Base-by-base conservation (phyloP, 352 stramenopile species). In the Phytopythium ostracodes region DNA sequence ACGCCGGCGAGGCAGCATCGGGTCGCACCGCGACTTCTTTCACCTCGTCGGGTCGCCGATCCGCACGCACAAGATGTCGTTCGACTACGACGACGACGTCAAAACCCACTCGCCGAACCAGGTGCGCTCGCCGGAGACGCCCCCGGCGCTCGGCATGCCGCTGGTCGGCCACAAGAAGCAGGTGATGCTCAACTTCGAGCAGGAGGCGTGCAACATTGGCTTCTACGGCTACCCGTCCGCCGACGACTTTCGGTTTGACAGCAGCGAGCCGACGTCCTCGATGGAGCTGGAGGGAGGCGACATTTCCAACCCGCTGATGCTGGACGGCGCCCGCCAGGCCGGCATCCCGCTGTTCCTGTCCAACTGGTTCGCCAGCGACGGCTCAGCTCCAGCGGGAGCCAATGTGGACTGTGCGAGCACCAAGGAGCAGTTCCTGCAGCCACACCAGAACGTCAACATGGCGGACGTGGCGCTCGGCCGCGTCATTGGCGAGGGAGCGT, bases 31-130 rank as follows among this genome's bases (percentile, higher is more conserved):
- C 62, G 57, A 71, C 52, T 93, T 93, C 65, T 91, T 89, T 60
- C 76, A 84, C 58, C 66, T 89, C 9, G 91, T 80, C 56, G 84
- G 84, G n/a, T 93, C 84, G 50, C 84, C 84, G 24, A 93, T 93
- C 63, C 84, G 84, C 36, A 88, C 80, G 11, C 62, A 79, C 31
- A 84, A 79, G 65, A 65, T 77, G 47, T 66, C 72, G 46, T 73
- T 84, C 43, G 67, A 86, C 53, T 73, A 77, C 25, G 60, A 76
- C 29, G 70, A 78, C 42, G 70, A 78, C 44, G 66, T 65, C 46
- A 71, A 75, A 56, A 62, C 58, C 22, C 67, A 70, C 22, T 75
- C 64, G 22, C 68, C 67, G 33, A 78, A 67, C 27, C 65, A 77
- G 56, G 36, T 72, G 46, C 72, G 67, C n/a, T 62, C 68, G 24